These are phyloP conservation scores for Paecilomyces sp. DNA, from an alignment of 2,329 filamentous ascomycete species.

Conservation along the genomic window DNA sequence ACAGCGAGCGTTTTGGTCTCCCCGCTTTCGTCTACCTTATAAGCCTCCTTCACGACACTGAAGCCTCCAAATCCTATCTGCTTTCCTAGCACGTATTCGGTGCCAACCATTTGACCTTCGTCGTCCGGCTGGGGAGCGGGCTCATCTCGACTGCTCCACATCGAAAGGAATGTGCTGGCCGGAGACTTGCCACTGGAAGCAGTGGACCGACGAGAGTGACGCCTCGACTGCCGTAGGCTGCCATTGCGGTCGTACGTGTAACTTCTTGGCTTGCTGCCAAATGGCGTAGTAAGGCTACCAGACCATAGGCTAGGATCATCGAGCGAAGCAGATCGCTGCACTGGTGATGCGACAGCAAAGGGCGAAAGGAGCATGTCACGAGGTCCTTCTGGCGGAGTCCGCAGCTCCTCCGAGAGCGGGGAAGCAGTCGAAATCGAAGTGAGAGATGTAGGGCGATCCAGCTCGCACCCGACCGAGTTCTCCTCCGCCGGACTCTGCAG, in stretches of 20 bases:
- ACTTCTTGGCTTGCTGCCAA: conserved; percentile 29
- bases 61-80: conserved; percentile 61
- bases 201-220: conserved; percentile 42
- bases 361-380: conserved; percentile 31
- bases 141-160: conserved; percentile 40
- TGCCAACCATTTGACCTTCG: conserved; percentile 60
- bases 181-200: conserved; percentile 49
- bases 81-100: conserved; percentile 61
- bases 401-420: conserved; percentile 31
- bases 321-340: conserved; percentile 29
- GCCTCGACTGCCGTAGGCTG: conserved; percentile 27
- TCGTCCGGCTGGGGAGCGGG: conserved; percentile 51
- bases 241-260: conserved; percentile 25
- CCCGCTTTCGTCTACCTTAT: conserved; percentile 51
- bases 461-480: conserved; percentile 15
- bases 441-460: conserved; percentile 34
- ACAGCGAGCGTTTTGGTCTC: conserved; percentile 51
- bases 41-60: conserved; percentile 60
- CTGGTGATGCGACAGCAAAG: conserved; percentile 28
- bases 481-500: conserved; percentile 16
- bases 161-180: conserved; percentile 52
- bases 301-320: conserved; percentile 37
- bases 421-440: conserved; percentile 39
- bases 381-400: conserved; percentile 32
- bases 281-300: conserved; percentile 18